Evolutionary conservation across 2,329 filamentous ascomycete genomes (phyloP), one percentile per base, ranked within the genome.

Genomic region (Aureobasidium mangrovei): DNA sequence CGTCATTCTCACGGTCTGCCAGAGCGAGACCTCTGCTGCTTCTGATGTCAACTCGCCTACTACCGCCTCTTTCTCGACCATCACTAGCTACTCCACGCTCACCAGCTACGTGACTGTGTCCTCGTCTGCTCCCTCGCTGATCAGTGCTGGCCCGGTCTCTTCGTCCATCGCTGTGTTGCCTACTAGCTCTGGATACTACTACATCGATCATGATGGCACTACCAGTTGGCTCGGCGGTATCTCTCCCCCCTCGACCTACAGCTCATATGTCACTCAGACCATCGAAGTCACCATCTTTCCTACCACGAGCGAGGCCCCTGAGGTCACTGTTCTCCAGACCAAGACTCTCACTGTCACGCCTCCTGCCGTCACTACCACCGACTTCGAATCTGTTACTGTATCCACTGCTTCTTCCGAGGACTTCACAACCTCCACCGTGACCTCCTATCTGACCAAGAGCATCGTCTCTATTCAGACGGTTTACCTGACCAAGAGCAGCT

Each of bases 81-180:
- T 56, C 24, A 59, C 59, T 4, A 48, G 55, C 43, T 49, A 40
- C 33, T 56, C 55, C 10, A 64, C 62, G 3, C 55, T 63, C 43
- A 62, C 60, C 33, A 56, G 60, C 48, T 53, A 49, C 26, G 43
- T 42, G 29, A 42, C 53, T 38, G 35, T 48, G 5, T 18, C 18
- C 18, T 18, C 18, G 18, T 18, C 18, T 18, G 9, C 53, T 40
- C 29, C 49, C 33, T 46, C 49, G 93, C 41, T 35, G 36, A 28
- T 27, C n/a, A 10, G 10, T 3, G 47, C 10, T 51, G 29, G 38
- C 10, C 29, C 47, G 12, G 29, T 26, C 5, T 27, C 38, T 24
- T 43, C 41, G 4, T 18, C 24, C n/a, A 10, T n/a, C 6, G 42
- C 41, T 38, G 28, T 49, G 24, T 39, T 26, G 5, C 38, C 56